Percentiles rank a stretch among this genome's conserved stretches.
Evolutionary conservation across 2,329 filamentous ascomycete species (phyloP).

Genomic region (Diaporthe citri): DNA sequence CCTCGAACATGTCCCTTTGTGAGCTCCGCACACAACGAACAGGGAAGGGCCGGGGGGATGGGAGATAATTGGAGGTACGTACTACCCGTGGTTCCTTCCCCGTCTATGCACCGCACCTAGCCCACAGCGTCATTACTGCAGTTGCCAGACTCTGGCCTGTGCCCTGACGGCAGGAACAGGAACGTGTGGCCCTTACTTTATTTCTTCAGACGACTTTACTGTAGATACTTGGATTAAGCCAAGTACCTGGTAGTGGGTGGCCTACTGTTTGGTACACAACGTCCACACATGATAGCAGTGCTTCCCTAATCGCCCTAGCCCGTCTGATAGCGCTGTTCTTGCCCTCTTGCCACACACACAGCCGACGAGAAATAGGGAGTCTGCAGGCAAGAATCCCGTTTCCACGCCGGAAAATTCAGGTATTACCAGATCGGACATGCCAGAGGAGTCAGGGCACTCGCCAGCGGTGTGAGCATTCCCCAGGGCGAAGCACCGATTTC

Average conservation of each 20-base stretch:
- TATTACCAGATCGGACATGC: neutral
- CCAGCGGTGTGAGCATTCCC: constrained; percentile 9
- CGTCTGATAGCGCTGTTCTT: neutral
- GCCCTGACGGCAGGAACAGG: neutral
- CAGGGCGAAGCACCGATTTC: constrained; percentile 11
- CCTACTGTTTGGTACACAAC: neutral
- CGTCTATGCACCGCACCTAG: neutral
- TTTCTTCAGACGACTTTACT: neutral
- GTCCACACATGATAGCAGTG: neutral
- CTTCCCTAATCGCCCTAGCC: neutral
- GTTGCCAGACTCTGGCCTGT: constrained; percentile 15
- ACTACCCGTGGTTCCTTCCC: neutral
- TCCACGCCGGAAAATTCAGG: neutral
- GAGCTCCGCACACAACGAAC: constrained; percentile 15
- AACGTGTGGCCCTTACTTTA: neutral
- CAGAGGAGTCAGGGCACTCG: neutral
- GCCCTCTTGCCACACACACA: neutral
- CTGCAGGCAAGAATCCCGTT: neutral
- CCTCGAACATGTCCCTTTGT: constrained; percentile 4
- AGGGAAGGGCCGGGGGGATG: neutral
- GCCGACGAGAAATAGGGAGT: neutral
- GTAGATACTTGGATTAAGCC: neutral
- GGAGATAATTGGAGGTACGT: neutral
- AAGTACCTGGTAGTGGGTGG: neutral
- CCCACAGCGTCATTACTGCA: neutral